Evolutionary conservation across 2,329 filamentous ascomycete species (phyloP), one percentile per base, ranked within the genome.

Genomic region (Ceratocystis eucalypticola): DNA sequence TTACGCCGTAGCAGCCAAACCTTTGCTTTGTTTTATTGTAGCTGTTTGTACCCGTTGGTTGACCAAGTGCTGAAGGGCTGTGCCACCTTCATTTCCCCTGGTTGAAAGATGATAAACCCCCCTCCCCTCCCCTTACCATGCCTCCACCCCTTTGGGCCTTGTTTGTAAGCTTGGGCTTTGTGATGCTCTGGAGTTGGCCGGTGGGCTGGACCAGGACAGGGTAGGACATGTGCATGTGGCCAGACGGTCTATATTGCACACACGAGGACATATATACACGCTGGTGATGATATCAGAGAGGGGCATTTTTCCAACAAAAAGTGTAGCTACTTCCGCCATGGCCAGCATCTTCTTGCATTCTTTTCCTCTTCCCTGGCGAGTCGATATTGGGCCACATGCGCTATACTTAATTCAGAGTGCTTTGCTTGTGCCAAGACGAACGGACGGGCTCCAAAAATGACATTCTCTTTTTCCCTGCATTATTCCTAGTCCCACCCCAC

Each of bases 1-100:
- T 25, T 53, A 53, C 20, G 48, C 25, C 10, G 46, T 22, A 50
- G 48, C 4, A 53, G 6, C 20, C 12, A 6, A 30, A 37, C 33
- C 15, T 59, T 59, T 59, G 25, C 25, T 6, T 59, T 33, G 28
- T 5, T 59, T 15, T 59, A 22, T n/a, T 59, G 22, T 59, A 59
- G 25, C 53, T 59, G 22, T 59, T 30, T 59, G 53, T 28, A 59
- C 53, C 33, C 33, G 28, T 59, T 25, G 28, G 5, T 59, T 37
- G 28, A 33, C 7, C 20, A 53, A 33, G 15, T 33, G 12, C 53
- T 30, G 37, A 59, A 59, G 53, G 53, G 15, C 53, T 59, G 53
- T 59, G 53, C 53, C 53, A 59, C 53, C 53, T 37, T 59, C 53
- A 59, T 59, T 59, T 59, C 53, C 53, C 53, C 53, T 59, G 53